These are phyloP conservation scores for Penicillium psychrosexuale DNA, from an alignment of 2,329 filamentous ascomycete genomes.

Conservation along the genomic window DNA sequence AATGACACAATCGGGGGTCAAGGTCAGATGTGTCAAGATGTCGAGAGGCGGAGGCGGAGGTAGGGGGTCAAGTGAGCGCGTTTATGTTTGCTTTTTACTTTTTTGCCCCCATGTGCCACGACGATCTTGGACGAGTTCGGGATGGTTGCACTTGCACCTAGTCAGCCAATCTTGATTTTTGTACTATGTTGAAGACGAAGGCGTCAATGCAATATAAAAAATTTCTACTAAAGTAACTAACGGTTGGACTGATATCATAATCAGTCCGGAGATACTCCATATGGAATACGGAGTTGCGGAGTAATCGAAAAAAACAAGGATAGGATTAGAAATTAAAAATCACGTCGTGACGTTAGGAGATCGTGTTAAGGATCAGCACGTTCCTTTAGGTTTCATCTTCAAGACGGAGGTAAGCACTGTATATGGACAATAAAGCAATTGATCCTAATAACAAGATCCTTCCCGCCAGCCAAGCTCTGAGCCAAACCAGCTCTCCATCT, in stretches of 20 bases:
- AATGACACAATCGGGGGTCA: slow-evolving; percentile 2
- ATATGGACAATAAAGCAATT: neutral
- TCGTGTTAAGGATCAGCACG: neutral
- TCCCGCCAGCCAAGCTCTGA: neutral
- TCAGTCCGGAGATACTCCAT: neutral
- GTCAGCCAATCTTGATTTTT: neutral
- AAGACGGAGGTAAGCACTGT: slow-evolving; percentile 6
- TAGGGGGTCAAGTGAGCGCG: neutral
- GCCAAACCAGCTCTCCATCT: slow-evolving; percentile 6
- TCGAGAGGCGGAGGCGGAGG: neutral
- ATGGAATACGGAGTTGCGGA: neutral
- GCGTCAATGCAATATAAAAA: neutral
- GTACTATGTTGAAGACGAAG: neutral
- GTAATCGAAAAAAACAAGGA: neutral
- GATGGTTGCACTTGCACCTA: neutral
- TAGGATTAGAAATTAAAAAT: neutral
- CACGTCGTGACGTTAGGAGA: neutral
- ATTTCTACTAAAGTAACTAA: neutral
- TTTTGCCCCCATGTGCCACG: slow-evolving; percentile 5
- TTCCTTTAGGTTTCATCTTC: neutral
- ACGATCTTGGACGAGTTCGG: slow-evolving; percentile 2
- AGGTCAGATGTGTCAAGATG: slow-evolving; percentile 1
- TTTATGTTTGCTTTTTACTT: slow-evolving; percentile 4
- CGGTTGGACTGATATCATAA: neutral
- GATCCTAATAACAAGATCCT: neutral